Percentiles rank a stretch among this genome's conserved stretches.
Evolutionary conservation across 441 rosid genomes (phyloP).

Genomic region (Manihot esculenta): DNA sequence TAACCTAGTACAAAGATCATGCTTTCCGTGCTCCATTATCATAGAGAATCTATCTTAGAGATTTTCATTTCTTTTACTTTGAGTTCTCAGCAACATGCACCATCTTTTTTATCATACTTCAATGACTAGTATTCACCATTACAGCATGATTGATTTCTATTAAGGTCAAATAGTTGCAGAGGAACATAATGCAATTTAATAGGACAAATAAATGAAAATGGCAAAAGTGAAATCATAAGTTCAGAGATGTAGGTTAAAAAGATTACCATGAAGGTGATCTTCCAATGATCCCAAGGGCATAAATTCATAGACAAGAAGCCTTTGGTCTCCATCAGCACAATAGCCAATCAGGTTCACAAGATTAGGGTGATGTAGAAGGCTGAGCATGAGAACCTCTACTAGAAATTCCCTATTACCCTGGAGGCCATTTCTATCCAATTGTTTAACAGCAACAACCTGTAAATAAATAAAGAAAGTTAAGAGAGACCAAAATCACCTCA

Average conservation of each 20-base stretch:
- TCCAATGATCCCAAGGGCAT: slow-evolving; percentile 95
- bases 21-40: neutral
- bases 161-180: neutral
- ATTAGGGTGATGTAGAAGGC: slow-evolving; percentile 95
- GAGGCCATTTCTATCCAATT: slow-evolving; percentile 90
- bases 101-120: neutral
- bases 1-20: neutral
- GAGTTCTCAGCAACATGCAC: neutral
- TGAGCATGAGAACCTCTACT: slow-evolving; percentile 99
- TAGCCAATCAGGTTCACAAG: slow-evolving; percentile 97
- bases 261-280: slow-evolving; percentile 93
- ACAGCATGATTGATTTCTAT: neutral
- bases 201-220: slow-evolving; percentile 7
- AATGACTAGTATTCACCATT: neutral
- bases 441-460: slow-evolving; percentile 97
- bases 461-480: neutral
- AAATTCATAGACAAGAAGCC: slow-evolving; percentile 96
- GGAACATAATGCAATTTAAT: neutral
- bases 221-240: slow-evolving; percentile 1
- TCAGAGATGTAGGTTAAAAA: neutral
- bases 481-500: neutral
- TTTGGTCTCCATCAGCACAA: slow-evolving; percentile 99
- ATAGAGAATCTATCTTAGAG: neutral
- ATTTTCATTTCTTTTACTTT: neutral
- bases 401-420: slow-evolving; percentile 98